Evolutionary conservation across 1,284 basidiomycete genomes (phyloP), one percentile per base, ranked within the genome.

Genomic region (Melampsora occidentalis): DNA sequence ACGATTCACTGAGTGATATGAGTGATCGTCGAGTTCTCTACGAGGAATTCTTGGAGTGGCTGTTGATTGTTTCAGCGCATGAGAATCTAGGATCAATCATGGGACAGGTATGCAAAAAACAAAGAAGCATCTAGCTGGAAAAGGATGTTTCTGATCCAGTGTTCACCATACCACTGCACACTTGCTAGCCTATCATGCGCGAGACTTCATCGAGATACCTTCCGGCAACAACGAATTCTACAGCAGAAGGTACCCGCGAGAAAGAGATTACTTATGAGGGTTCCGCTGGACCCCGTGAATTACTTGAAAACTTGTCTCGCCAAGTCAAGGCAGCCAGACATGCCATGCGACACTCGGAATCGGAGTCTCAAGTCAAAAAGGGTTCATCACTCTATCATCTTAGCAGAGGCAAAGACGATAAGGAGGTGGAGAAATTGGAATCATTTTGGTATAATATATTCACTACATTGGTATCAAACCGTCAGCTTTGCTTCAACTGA

Each of bases 1-100:
- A 94, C 80, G 94, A 95, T 82, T 95, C 93, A 12, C 85, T 97
- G 51, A 87, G 91, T 59, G 94, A 96, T 82, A 95, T 96, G 93
- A 91, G 90, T 18, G 92, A 93, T 78, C 89, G 94, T 18, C 89
- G 88, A 3, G 85, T 89, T 6, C 84, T 97, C n/a, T 97, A 95
- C 83, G 90, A 90, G 81, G 92, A 94, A 80, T 83, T 96, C 20
- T 87, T 96, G 71, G 89, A 91, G 79, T 96, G 94, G 94, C 86
- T 96, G 9, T 91, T 92, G 91, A 92, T 90, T 2, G 91, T 96
- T 57, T 93, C 93, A 9, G 90, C 89, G 80, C 93, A 96, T 79
- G 93, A 95, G 85, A 90, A 91, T 3, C 84, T 95, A 35, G 92
- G 92, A 2, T 91, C 90, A 79, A 94, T 95, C 91, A 92, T 96